phyloP scores from a whole-genome alignment of 345 rosid genomes.

The Carallia pectinifolia region DNA sequence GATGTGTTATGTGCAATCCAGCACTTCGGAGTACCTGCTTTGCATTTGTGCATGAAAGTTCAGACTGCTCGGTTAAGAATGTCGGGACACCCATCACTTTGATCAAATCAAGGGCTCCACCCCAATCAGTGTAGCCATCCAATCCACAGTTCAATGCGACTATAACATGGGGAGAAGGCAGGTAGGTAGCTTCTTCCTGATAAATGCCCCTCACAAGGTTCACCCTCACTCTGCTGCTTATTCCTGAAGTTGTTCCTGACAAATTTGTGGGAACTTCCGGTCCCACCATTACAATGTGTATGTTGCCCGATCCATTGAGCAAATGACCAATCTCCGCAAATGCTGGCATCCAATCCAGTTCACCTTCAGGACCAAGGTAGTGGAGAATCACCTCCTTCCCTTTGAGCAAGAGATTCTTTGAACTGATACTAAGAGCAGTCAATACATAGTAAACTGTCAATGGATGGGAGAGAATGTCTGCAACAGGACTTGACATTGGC shows the following conservation, averaged over 20 bases:
- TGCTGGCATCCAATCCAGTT: constrained; percentile 46
- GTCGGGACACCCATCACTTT: constrained; percentile 39
- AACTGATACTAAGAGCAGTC: constrained; percentile 43
- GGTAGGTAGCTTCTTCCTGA: constrained; percentile 50
- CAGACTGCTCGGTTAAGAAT: constrained; percentile 51
- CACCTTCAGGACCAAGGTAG: constrained; percentile 48
- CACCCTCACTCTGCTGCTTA: constrained; percentile 43
- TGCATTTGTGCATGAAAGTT: constrained; percentile 47
- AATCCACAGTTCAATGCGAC: constrained; percentile 51
- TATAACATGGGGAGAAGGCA: constrained; percentile 46
- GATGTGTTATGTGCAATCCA: constrained; percentile 42
- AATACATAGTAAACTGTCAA: constrained; percentile 51
- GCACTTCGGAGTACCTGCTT: constrained; percentile 43
- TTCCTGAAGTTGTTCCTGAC: constrained; percentile 46
- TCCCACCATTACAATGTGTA: constrained; percentile 47
- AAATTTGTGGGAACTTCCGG: constrained; percentile 44
- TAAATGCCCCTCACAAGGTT: constrained; percentile 47
- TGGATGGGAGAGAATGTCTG: constrained; percentile 51
- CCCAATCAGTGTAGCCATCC: constrained; percentile 40
- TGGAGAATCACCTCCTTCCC: constrained; percentile 43
- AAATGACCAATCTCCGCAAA: constrained; percentile 44
- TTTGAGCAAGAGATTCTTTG: constrained; percentile 46
- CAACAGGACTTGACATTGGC: constrained; percentile 53
- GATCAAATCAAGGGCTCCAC: constrained; percentile 44
- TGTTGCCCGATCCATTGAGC: constrained; percentile 40